These are phyloP conservation scores for Daedalea quercina DNA, from an alignment of 768 basidiomycete species.

Conservation along the genomic window DNA sequence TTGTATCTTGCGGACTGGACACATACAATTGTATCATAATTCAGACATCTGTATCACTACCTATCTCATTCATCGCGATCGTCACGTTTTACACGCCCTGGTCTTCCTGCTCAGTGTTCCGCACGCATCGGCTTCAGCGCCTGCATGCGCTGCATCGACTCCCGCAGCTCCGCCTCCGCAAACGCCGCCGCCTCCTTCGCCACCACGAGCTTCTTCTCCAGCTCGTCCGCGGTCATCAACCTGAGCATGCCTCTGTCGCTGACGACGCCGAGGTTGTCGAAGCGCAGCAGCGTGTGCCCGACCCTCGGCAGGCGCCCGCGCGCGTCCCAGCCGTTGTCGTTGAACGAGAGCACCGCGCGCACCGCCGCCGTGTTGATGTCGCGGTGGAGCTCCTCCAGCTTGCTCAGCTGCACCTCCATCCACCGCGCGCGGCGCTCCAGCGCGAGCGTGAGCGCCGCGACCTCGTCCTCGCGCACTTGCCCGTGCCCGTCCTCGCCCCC, in stretches of 20 bases:
- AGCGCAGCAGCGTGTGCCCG: constrained; percentile 60
- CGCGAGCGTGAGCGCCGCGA: constrained; percentile 74
- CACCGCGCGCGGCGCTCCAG: constrained; percentile 86
- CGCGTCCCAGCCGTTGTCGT: constrained; percentile 81
- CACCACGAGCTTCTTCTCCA: constrained; percentile 65
- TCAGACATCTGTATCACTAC: neutral
- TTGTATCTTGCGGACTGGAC: too few relatives aligned
- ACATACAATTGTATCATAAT: too few relatives aligned
- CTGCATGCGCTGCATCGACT: constrained; percentile 67
- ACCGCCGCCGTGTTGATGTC: constrained; percentile 89
- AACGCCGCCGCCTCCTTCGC: constrained; percentile 67
- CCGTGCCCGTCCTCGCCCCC: constrained; percentile 65
- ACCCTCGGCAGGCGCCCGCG: constrained; percentile 61
- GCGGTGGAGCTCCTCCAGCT: constrained; percentile 82
- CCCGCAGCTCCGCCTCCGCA: constrained; percentile 69
- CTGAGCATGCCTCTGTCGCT: constrained; percentile 36
- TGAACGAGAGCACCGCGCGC: constrained; percentile 73
- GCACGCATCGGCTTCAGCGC: constrained; percentile 40
- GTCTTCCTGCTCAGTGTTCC: constrained; percentile 20
- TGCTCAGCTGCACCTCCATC: constrained; percentile 90
- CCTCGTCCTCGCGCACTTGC: constrained; percentile 71
- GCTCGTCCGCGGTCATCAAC: constrained; percentile 60
- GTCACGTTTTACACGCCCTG: too few relatives aligned
- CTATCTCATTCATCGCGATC: neutral
- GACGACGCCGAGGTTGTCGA: constrained; percentile 57